phyloP scores from a whole-genome alignment of 768 basidiomycete genomes.

The Xerocomellus dryophilus region DNA sequence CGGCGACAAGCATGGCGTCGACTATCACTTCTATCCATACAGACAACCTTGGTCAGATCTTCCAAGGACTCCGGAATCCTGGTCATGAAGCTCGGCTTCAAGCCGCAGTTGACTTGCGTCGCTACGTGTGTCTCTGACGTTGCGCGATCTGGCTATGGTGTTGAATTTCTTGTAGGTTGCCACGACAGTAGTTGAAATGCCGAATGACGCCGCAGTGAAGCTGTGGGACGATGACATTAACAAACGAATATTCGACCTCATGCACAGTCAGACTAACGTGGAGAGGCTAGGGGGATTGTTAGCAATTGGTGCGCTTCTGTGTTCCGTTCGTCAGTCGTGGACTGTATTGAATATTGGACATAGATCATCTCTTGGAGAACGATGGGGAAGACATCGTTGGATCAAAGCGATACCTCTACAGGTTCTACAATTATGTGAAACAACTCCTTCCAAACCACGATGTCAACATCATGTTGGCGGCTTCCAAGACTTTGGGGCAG shows the following conservation, averaged over 20 bases:
- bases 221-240: constrained; percentile 87
- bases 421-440: constrained; percentile 91
- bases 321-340: neutral
- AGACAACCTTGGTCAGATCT: constrained; percentile 65
- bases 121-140: constrained; percentile 54
- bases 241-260: constrained; percentile 72
- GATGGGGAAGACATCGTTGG: constrained; percentile 80
- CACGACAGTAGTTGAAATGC: constrained; percentile 72
- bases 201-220: constrained; percentile 75
- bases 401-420: constrained; percentile 75
- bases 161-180: constrained; percentile 51
- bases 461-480: constrained; percentile 89
- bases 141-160: constrained; percentile 4
- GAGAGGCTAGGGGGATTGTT: constrained; percentile 85
- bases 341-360: constrained; percentile 6
- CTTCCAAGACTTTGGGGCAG: constrained; percentile 84
- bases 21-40: constrained; percentile 52
- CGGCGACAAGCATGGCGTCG: constrained; percentile 54
- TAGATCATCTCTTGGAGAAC: constrained; percentile 72
- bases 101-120: constrained; percentile 68
- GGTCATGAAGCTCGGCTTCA: constrained; percentile 61
- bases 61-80: constrained; percentile 61
- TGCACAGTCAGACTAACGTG: constrained; percentile 71
- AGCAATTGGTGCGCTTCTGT: constrained; percentile 67
- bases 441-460: constrained; percentile 88